Evolutionary conservation across 2,329 filamentous ascomycete genomes (phyloP).

Genomic region (Colletotrichum sp.): DNA sequence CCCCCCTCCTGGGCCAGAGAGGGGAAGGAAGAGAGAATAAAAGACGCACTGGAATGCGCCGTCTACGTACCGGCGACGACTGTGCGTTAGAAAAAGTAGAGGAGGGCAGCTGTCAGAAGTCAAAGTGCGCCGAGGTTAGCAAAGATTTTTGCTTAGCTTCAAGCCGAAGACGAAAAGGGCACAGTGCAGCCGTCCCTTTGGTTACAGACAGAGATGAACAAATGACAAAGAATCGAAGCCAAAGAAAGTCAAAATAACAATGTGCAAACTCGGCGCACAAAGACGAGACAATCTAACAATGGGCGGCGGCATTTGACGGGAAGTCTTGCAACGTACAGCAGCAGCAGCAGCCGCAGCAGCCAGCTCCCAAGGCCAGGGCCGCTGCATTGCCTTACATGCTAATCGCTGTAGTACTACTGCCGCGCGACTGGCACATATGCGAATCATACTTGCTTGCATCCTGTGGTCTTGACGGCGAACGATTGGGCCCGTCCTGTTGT

Average conservation of each 20-base stretch:
- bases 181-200: not conserved
- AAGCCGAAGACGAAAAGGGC: not conserved
- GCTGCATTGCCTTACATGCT: constrained; percentile 20
- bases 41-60: not conserved
- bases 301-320: not conserved
- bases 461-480: constrained; percentile 21
- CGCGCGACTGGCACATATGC: constrained; percentile 35
- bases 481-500: not conserved
- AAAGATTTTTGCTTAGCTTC: not conserved
- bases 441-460: constrained; percentile 50
- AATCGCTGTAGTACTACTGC: constrained; percentile 22
- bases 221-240: not conserved
- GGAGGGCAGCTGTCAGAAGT: constrained; percentile 20
- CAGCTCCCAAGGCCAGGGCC: constrained; percentile 7
- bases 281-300: not conserved
- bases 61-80: constrained; percentile 7
- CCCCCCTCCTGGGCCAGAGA: not conserved
- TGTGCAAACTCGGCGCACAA: not conserved
- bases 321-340: constrained; percentile 1
- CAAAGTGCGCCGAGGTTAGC: constrained; percentile 11
- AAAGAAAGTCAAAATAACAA: not conserved
- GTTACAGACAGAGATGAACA: not conserved
- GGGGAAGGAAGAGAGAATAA: not conserved
- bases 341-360: not conserved
- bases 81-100: constrained; percentile 3